Conservation (phyloP, 352 stramenopile species). For the Phytophthora colocasiae region DNA sequence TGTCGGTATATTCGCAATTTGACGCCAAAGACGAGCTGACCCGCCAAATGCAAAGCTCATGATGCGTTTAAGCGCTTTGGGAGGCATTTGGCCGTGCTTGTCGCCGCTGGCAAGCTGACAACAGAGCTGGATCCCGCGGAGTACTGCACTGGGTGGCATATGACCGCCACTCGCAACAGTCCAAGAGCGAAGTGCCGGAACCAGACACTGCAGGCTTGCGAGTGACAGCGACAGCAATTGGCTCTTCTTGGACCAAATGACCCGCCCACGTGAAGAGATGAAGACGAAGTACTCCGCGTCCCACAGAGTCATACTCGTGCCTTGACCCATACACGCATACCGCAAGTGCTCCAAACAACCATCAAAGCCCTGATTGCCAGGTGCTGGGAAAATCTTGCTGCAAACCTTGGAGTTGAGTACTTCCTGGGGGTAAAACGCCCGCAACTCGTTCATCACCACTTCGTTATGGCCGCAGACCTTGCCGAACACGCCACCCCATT, state of each 20-base stretch:
- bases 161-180: conserved; percentile 50
- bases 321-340: conserved; percentile 54
- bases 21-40: conserved; percentile 72
- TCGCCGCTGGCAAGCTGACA: conserved; percentile 52
- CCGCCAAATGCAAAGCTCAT: conserved; percentile 67
- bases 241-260: conserved; percentile 71
- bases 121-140: conserved; percentile 63
- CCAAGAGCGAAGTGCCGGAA: conserved; percentile 56
- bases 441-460: conserved; percentile 86
- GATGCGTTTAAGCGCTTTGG: conserved; percentile 61
- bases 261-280: conserved; percentile 52
- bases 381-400: conserved; percentile 75
- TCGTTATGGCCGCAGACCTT: conserved; percentile 93
- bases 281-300: conserved; percentile 84
- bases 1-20: conserved; percentile 52
- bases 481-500: conserved; percentile 85
- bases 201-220: conserved; percentile 64
- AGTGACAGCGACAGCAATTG: conserved; percentile 70
- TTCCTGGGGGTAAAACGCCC: conserved; percentile 88
- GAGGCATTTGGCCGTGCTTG: conserved; percentile 19
- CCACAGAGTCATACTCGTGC: conserved; percentile 81
- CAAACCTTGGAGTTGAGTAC: conserved; percentile 91
- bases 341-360: conserved; percentile 90
- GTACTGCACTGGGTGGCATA: conserved; percentile 40
- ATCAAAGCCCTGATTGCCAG: conserved; percentile 90